Evolutionary conservation across 2,329 filamentous ascomycete genomes (phyloP).

Genomic region (Ophiostoma novo-ulmi): DNA sequence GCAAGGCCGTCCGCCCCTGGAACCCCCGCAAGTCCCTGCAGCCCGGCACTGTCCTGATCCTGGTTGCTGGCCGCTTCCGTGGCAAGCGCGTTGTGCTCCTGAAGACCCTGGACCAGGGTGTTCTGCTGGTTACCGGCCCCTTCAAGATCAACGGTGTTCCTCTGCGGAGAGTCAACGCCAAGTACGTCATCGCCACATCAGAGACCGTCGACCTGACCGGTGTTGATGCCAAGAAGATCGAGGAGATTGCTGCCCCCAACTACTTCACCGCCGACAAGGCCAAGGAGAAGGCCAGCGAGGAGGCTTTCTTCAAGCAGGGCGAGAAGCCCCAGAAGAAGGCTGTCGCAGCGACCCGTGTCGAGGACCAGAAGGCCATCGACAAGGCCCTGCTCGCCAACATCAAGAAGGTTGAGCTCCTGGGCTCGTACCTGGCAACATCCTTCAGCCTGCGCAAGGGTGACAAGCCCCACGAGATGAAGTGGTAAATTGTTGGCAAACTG

Average conservation of each 20-base stretch:
- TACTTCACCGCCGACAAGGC: slow-evolving; percentile 97
- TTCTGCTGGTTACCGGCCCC: slow-evolving; percentile 96
- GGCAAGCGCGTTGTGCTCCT: slow-evolving; percentile 99
- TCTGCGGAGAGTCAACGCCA: slow-evolving; percentile 86
- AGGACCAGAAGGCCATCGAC: slow-evolving; percentile 98
- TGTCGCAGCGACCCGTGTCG: slow-evolving; percentile 82
- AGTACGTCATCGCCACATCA: slow-evolving; percentile 89
- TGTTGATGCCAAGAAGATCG: slow-evolving; percentile 85
- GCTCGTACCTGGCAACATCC: slow-evolving; percentile 87
- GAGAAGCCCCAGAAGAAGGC: slow-evolving; percentile 99
- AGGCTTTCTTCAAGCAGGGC: slow-evolving; percentile 99
- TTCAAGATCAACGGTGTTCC: slow-evolving; percentile 99
- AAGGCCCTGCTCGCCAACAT: slow-evolving; percentile 91
- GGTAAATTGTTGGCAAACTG: slow-evolving; percentile 56
- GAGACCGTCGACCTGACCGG: slow-evolving; percentile 78
- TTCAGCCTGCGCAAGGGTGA: slow-evolving; percentile 99
- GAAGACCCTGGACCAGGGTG: slow-evolving; percentile 94
- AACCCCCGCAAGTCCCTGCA: slow-evolving; percentile 83
- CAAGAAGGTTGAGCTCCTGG: slow-evolving; percentile 96
- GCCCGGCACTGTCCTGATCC: slow-evolving; percentile 95
- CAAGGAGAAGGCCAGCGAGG: slow-evolving; percentile 93
- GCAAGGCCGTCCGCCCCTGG: slow-evolving; percentile 87
- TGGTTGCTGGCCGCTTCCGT: slow-evolving; percentile 98
- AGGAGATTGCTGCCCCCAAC: slow-evolving; percentile 66
- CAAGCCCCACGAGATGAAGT: slow-evolving; percentile 99